Evolutionary conservation across 352 stramenopile genomes (phyloP).

Genomic region (Plasmopara viticola): DNA sequence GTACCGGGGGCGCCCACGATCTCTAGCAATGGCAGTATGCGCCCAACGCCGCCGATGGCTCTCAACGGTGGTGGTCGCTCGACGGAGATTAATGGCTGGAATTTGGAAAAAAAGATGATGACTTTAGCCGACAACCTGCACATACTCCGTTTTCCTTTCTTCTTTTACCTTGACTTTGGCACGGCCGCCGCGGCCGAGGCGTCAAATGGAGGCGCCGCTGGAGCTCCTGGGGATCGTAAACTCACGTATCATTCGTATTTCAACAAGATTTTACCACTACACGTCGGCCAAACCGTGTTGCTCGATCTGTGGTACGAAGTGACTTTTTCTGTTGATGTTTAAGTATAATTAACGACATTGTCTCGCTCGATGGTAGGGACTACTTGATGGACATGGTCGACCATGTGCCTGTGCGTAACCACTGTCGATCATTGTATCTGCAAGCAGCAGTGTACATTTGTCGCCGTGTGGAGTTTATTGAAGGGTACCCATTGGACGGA

Average conservation of each 20-base stretch:
- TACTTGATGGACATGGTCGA: conserved; percentile 83
- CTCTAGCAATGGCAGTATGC: conserved; percentile 36
- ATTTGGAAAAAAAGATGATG: conserved; percentile 75
- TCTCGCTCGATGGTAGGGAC: conserved; percentile 26
- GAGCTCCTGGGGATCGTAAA: conserved; percentile 35
- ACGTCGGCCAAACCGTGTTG: conserved; percentile 58
- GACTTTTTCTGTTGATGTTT: not conserved
- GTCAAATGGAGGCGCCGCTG: conserved; percentile 17
- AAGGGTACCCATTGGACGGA: conserved; percentile 50
- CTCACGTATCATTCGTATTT: conserved; percentile 56
- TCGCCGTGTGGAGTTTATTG: conserved; percentile 74
- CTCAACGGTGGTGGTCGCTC: conserved; percentile 30
- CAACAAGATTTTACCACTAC: conserved; percentile 66
- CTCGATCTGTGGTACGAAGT: conserved; percentile 61
- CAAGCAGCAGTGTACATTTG: conserved; percentile 64
- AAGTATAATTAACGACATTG: not conserved
- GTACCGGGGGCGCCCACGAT: conserved; percentile 27
- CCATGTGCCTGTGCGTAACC: conserved; percentile 63
- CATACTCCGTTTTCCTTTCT: conserved; percentile 59
- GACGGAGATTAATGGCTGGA: conserved; percentile 64
- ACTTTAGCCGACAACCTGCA: conserved; percentile 50
- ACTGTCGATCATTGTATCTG: conserved; percentile 62
- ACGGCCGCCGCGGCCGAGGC: conserved; percentile 21
- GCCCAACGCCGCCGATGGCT: conserved; percentile 31
- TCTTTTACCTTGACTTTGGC: conserved; percentile 73